Conservation (phyloP, 805 yeast species). For the Kodamaea leandrae region DNA sequence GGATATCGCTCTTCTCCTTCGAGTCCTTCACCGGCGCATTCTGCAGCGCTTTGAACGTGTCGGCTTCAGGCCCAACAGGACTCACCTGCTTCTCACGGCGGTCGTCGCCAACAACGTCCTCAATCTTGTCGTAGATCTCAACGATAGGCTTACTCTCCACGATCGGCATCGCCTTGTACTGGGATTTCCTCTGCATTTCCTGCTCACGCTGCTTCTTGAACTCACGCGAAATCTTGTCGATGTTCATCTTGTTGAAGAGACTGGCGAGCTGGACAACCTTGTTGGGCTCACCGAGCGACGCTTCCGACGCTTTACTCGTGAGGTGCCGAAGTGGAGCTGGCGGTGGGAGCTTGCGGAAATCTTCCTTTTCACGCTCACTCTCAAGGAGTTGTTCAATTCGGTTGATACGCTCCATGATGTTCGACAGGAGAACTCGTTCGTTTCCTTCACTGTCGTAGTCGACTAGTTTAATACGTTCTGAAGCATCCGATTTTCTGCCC, state of each 20-base stretch:
- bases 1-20: constrained; percentile 24
- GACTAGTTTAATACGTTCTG: no score
- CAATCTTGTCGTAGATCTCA: constrained; percentile 82
- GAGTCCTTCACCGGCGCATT: background rate
- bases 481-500: no score
- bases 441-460: no score
- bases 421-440: constrained; percentile 24
- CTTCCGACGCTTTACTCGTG: constrained; percentile 11
- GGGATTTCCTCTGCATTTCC: constrained; percentile 61
- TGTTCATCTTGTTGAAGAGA: constrained; percentile 70
- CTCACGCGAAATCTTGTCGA: constrained; percentile 77
- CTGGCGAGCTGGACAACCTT: constrained; percentile 63
- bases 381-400: constrained; percentile 15
- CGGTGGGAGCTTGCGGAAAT: constrained; percentile 13
- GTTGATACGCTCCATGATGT: constrained; percentile 18
- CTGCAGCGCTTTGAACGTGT: background rate
- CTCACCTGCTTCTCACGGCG: constrained; percentile 11
- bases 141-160: constrained; percentile 81
- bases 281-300: constrained; percentile 11
- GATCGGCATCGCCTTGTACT: constrained; percentile 67
- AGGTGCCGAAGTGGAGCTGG: constrained; percentile 16
- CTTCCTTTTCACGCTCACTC: constrained; percentile 13
- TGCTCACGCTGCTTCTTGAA: constrained; percentile 83
- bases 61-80: background rate
- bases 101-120: constrained; percentile 68